Evolutionary conservation across 306 rosid genomes (phyloP), one percentile per base, ranked within the genome.

Genomic region (Prunus padus): DNA sequence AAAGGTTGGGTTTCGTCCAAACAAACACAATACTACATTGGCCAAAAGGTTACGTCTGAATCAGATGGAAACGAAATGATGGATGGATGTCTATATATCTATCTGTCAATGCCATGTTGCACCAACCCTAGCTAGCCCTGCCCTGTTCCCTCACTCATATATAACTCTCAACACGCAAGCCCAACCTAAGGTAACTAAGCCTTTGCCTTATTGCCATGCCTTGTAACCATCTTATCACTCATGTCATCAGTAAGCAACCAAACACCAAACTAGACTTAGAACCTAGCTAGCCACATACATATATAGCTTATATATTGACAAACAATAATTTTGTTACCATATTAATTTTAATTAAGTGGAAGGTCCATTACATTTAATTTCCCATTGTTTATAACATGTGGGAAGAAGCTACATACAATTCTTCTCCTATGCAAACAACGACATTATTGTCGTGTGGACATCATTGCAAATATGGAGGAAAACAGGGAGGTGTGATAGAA

Each of bases 21-120:
- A 67, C 56, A 73, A 71, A 71, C 56, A 57, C 49, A 18, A 55
- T 50, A 52, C 42, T 37, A 37, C 50, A 69, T 40, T 22, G 79
- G 77, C 18, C 71, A 69, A 79, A 71, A 77, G 88, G 86, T 74
- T 59, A 80, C 72, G 88, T 87, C 85, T 56, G 83, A 84, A 75
- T 80, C 74, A 73, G 83, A 76, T 52, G 71, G 85, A 74, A 57
- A 60, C 33, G 76, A 59, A 84, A 65, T 55, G 86, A 84, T 66
- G 76, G 83, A 82, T 78, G 75, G 78, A 79, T 79, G 61, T 30
- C 19, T 69, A 51, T 51, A 51, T 51, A 51, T 51, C 15, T 5
- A 18, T 78, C 61, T 80, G 80, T 83, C 80, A 84, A 67, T 30
- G 76, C 79, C 73, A 80, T 76, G 65, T 76, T 71, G 78, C 81